Percentiles rank a stretch among this genome's conserved stretches.
Evolutionary conservation across 1,139 yeast genomes (phyloP).

Genomic region (Geotrichum cucujoidarum): DNA sequence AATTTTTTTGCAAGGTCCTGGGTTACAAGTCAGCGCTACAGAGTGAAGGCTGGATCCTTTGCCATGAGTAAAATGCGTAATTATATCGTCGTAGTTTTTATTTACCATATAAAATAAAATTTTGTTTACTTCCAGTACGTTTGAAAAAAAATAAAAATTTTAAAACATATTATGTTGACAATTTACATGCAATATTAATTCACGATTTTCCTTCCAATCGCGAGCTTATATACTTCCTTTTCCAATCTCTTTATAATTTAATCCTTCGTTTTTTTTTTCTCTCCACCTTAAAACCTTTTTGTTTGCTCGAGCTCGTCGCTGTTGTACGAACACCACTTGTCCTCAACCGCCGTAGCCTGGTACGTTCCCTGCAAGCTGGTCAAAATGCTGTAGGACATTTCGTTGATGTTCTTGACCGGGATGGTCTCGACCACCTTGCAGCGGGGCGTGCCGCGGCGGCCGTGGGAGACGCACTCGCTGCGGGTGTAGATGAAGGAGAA

Average conservation of each 20-base stretch:
- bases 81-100: no score
- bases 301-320: slow-evolving; percentile 47
- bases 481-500: slow-evolving; percentile 53
- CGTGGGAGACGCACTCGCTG: slow-evolving; percentile 40
- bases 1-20: no score
- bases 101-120: no score
- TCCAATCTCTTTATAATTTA: not conserved
- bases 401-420: slow-evolving; percentile 64
- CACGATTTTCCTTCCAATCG: no score
- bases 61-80: no score
- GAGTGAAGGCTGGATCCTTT: not conserved
- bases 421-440: slow-evolving; percentile 69
- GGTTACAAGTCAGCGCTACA: no score
- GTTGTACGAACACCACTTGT: slow-evolving; percentile 66
- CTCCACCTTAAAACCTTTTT: not conserved
- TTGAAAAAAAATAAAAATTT: no score
- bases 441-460: slow-evolving; percentile 32
- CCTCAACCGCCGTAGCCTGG: slow-evolving; percentile 83
- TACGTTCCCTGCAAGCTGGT: slow-evolving; percentile 91
- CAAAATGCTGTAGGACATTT: slow-evolving; percentile 59
- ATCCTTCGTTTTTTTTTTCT: not conserved
- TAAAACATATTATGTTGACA: no score
- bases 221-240: not conserved
- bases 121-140: not conserved
- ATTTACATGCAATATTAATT: no score